A percentile compares a stretch with the other conserved stretches of the same genome.
Conservation (phyloP, 2,329 filamentous ascomycete genomes). For the Chrysosphaeria jannelii region DNA sequence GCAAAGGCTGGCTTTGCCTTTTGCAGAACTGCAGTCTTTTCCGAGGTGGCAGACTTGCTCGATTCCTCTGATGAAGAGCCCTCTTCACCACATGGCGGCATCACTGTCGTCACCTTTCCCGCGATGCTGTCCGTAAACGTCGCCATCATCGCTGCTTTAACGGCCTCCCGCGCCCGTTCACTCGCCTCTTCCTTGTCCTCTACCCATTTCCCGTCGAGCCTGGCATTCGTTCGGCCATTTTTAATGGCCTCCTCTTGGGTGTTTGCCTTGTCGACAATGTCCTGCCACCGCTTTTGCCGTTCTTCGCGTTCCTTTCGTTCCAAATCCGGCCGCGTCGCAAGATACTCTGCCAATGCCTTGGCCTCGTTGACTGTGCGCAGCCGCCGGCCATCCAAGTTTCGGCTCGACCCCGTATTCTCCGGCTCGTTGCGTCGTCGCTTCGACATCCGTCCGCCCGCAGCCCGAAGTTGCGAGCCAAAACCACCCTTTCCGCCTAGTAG, state of each 20-base stretch:
- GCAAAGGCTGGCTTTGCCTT: slow-evolving; percentile 30
- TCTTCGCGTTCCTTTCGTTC: slow-evolving; percentile 78
- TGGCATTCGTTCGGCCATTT: slow-evolving; percentile 30
- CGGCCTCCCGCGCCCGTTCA: slow-evolving; percentile 53
- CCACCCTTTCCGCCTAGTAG: slow-evolving; percentile 87
- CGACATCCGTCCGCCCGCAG: slow-evolving; percentile 95
- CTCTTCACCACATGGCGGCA: slow-evolving; percentile 10
- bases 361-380: slow-evolving; percentile 82
- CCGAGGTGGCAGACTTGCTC: slow-evolving; percentile 10
- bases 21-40: slow-evolving; percentile 17
- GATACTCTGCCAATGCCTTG: slow-evolving; percentile 79
- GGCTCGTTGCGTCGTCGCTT: slow-evolving; percentile 56
- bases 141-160: slow-evolving; percentile 38
- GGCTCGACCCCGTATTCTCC: slow-evolving; percentile 67
- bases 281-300: slow-evolving; percentile 56
- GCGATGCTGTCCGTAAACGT: too few species aligned
- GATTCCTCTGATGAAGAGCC: slow-evolving; percentile 20
- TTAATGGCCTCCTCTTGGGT: slow-evolving; percentile 56
- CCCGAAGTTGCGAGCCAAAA: slow-evolving; percentile 88
- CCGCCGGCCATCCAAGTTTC: slow-evolving; percentile 74
- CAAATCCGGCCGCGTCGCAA: slow-evolving; percentile 92
- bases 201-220: slow-evolving; percentile 74
- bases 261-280: slow-evolving; percentile 64
- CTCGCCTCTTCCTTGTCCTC: slow-evolving; percentile 78
- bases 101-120: too few species aligned